A percentile compares a stretch with the other conserved stretches of the same genome.
phyloP scores from a whole-genome alignment of 2,329 filamentous ascomycete species.

The Penicillium paneum region DNA sequence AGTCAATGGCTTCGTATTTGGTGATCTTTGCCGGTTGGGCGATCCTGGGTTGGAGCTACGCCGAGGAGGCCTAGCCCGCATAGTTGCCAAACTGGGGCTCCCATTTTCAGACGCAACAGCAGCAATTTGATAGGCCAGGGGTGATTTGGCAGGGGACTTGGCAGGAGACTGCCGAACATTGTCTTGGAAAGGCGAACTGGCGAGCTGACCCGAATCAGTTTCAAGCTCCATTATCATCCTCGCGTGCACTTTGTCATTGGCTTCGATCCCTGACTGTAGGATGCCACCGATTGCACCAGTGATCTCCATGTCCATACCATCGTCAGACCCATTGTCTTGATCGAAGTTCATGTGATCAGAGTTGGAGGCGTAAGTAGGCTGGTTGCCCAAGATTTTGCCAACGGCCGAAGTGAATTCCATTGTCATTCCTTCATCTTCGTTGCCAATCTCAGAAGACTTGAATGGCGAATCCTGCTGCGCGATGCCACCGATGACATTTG shows the following conservation, averaged over 20 bases:
- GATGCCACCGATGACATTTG: conserved; percentile 44
- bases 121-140: conserved; percentile 34
- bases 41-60: conserved; percentile 47
- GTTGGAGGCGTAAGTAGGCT: conserved; percentile 11
- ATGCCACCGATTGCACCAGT: conserved; percentile 51
- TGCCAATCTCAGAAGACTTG: conserved; percentile 19
- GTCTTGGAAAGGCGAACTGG: conserved; percentile 48
- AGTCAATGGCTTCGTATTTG: conserved; percentile 38
- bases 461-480: conserved; percentile 21
- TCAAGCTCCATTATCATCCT: conserved; percentile 61
- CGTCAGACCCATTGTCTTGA: conserved; percentile 29
- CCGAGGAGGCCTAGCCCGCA: conserved; percentile 47
- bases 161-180: conserved; percentile 32
- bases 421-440: conserved; percentile 45
- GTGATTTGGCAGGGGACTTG: conserved; percentile 21
- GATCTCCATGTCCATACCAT: conserved; percentile 59
- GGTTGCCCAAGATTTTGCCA: conserved; percentile 40
- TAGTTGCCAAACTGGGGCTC: conserved; percentile 56
- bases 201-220: conserved; percentile 48
- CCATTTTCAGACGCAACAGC: conserved; percentile 48
- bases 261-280: conserved; percentile 44
- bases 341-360: conserved; percentile 23
- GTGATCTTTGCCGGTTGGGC: conserved; percentile 37
- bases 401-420: conserved; percentile 50
- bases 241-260: conserved; percentile 47